A percentile compares a stretch with the other conserved stretches of the same genome.
phyloP scores from a whole-genome alignment of 1,284 basidiomycete species.

The Thecaphora thlaspeos region DNA sequence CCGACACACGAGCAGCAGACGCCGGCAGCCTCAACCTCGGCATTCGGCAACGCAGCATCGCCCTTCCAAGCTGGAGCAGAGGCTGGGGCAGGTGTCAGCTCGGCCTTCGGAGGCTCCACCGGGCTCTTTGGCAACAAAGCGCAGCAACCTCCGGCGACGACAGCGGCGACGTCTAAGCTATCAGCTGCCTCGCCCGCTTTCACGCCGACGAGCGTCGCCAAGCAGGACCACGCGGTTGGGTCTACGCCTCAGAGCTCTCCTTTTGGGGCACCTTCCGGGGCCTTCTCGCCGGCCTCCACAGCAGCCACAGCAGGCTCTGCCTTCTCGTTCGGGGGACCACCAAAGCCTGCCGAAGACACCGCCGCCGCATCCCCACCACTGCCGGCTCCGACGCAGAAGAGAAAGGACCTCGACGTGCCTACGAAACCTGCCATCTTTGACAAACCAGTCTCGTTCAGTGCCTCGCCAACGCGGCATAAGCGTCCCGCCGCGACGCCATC shows the following conservation, averaged over 20 bases:
- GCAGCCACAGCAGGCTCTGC: constrained; percentile 1
- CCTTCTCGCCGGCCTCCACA: neutral
- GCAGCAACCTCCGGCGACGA: constrained; percentile 4
- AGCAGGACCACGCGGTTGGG: neutral
- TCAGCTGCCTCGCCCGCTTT: constrained; percentile 17
- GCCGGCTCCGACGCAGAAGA: no score
- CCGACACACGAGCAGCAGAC: no score
- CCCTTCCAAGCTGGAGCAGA: neutral
- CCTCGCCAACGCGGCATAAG: no score
- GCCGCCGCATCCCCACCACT: no score
- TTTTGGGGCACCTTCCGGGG: neutral
- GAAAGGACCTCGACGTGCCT: no score
- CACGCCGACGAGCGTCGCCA: constrained; percentile 2
- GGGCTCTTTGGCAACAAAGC: neutral
- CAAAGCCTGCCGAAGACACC: neutral
- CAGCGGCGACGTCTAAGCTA: constrained; percentile 8
- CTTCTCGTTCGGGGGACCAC: constrained; percentile 10
- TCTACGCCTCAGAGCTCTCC: no score
- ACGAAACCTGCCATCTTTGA: no score
- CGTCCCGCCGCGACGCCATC: no score
- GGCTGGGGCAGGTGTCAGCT: neutral
- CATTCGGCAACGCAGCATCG: neutral
- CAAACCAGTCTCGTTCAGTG: no score
- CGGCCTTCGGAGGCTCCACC: constrained; percentile 2
- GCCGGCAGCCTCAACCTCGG: neutral